These are phyloP conservation scores for Melocanna baccifera DNA, from an alignment of 176 grass and related monocot genomes.

Conservation along the genomic window DNA sequence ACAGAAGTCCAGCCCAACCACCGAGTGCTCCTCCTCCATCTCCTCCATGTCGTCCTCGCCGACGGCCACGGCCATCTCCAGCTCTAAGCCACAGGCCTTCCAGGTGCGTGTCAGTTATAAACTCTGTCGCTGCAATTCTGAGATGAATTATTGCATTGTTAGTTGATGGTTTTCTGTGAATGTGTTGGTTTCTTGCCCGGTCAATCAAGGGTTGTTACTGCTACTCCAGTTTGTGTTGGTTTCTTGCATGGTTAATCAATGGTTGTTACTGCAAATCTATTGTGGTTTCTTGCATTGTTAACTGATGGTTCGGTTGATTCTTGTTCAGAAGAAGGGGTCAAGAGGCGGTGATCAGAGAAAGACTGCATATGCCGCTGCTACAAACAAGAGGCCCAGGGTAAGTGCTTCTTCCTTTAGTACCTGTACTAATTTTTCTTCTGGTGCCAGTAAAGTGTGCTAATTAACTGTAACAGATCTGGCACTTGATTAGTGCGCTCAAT, in stretches of 20 bases:
- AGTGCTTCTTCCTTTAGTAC: background rate
- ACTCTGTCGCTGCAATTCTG: background rate
- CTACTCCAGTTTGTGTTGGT: background rate
- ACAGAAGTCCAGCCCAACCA: conserved; percentile 45
- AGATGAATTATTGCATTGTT: background rate
- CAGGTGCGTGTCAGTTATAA: background rate
- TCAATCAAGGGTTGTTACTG: background rate
- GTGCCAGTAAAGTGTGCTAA: background rate
- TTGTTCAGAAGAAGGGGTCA: conserved; percentile 46
- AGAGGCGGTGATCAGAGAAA: conserved; percentile 31
- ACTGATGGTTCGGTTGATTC: background rate
- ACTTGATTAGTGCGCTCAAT: background rate
- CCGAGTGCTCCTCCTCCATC: conserved; percentile 51
- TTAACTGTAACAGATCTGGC: background rate
- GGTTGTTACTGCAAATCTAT: background rate
- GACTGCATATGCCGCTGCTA: background rate
- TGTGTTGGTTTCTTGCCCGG: background rate
- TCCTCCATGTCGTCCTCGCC: conserved; percentile 56
- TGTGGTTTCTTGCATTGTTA: background rate
- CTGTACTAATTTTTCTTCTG: background rate
- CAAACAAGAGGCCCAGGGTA: conserved; percentile 49
- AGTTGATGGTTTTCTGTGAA: background rate
- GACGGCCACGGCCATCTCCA: conserved; percentile 33
- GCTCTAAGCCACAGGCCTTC: conserved; percentile 25
- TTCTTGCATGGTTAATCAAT: background rate